These are phyloP conservation scores for Patellaria atrata DNA, from an alignment of 495 filamentous ascomycete species.

Conservation along the genomic window DNA sequence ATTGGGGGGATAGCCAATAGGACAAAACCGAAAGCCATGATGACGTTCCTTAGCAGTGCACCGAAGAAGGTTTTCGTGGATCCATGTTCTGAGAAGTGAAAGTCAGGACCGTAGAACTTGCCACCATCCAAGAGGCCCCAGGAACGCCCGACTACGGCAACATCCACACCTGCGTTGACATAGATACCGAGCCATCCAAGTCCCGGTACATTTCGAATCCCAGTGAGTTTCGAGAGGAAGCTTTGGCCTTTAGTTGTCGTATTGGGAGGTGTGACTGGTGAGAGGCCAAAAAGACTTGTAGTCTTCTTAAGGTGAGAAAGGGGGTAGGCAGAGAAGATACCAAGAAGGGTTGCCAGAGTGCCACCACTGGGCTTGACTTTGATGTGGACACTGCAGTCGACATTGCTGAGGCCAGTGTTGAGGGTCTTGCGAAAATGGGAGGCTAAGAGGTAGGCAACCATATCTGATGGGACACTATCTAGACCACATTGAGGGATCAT, in stretches of 20 bases:
- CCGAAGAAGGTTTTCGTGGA: conserved; percentile 46
- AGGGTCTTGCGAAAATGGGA: conserved; percentile 47
- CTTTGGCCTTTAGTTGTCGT: conserved; percentile 17
- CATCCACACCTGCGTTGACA: conserved; percentile 46
- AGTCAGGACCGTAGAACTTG: conserved; percentile 56
- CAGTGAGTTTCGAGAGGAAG: conserved; percentile 36
- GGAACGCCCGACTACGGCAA: conserved; percentile 54
- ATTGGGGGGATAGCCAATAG: no score
- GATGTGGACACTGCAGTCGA: conserved; percentile 47
- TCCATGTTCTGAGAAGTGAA: conserved; percentile 56
- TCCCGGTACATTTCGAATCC: conserved; percentile 44
- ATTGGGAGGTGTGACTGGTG: conserved; percentile 35
- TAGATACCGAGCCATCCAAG: conserved; percentile 53
- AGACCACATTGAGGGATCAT: conserved; percentile 78
- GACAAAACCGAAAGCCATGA: conserved; percentile 35
- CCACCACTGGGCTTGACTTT: conserved; percentile 55
- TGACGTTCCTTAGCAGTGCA: conserved; percentile 38
- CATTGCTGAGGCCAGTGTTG: conserved; percentile 38
- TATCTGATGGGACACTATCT: conserved; percentile 74
- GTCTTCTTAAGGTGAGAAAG: conserved; percentile 40
- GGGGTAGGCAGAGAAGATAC: conserved; percentile 47
- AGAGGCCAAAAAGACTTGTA: conserved; percentile 49
- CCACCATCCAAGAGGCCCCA: conserved; percentile 56
- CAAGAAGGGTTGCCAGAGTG: conserved; percentile 50
- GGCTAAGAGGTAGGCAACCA: conserved; percentile 58